Base-by-base conservation (phyloP, 805 yeast species). In the Starmerella asiatica region DNA sequence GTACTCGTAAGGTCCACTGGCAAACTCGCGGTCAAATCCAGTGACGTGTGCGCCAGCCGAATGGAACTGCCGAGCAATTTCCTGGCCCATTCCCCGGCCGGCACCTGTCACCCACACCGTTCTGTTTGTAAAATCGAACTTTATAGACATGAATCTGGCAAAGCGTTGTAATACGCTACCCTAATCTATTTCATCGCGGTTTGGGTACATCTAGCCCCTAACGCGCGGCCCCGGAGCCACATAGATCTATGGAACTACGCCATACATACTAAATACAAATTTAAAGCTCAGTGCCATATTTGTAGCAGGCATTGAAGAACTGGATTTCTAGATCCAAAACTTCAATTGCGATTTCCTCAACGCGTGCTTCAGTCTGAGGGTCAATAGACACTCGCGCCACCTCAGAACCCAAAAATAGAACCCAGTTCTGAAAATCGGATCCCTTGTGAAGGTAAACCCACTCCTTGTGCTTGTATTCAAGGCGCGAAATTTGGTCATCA, bases 381-480 rank as follows among this genome's bases (percentile, higher is more conserved):
- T 23, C 26, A 12, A 24, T 21, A 3, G 15, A 16, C 4, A 35
- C 40, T 8, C 49, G 31, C 15, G 11, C 41, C 12, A 46, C 42
- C 30, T 46, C 49, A 16, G 34, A 17, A 17, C 34, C 45, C n/a
- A 46, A 34, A 32, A 46, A 46, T 17, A 35, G 21, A 11, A 37
- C 45, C 49, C 49, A 46, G 4, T 19, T 16, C 12, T 34, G 18
- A 38, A 46, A 46, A 6, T 38, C 49, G 3, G 34, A 33, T 6
- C 49, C 49, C 3, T 36, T 15, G 37, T 46, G 49, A n/a, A 46
- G 39, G 14, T 37, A 24, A 9, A 46, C 35, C 49, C 49, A 46
- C 24, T 48, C 48, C 21, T 21, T 26, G 39, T 45, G 49, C 36
- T 46, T 41, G 19, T 21, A 40, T 20, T 18, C 21, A 16, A 44